Percentiles rank a stretch among this genome's conserved stretches.
phyloP scores from a whole-genome alignment of 768 basidiomycete genomes.

The Lactarius trivialis region DNA sequence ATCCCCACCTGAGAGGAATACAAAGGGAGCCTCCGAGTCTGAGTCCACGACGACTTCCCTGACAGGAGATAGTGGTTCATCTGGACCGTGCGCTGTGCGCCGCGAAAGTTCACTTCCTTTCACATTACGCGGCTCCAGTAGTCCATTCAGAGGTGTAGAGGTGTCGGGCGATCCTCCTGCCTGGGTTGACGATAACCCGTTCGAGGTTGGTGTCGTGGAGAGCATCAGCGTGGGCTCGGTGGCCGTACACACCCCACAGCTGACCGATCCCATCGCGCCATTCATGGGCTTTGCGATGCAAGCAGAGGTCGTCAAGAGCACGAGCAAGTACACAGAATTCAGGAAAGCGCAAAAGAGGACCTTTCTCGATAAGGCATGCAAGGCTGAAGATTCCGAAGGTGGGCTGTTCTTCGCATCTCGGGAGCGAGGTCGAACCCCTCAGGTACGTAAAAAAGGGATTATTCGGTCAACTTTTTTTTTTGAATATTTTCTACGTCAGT shows the following conservation, averaged over 20 bases:
- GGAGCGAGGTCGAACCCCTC: not conserved
- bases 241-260: slow-evolving; percentile 7
- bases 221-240: slow-evolving; percentile 16
- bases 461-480: not conserved
- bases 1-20: not conserved
- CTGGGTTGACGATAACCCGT: slow-evolving; percentile 8
- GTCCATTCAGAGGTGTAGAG: slow-evolving; percentile 10
- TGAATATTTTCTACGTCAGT: not conserved
- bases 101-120: not conserved
- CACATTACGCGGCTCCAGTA: not conserved
- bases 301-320: slow-evolving; percentile 18
- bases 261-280: slow-evolving; percentile 21
- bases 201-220: slow-evolving; percentile 7
- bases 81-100: not conserved
- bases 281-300: slow-evolving; percentile 19
- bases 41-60: not conserved
- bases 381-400: not conserved
- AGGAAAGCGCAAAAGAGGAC: slow-evolving; percentile 7
- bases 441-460: not conserved
- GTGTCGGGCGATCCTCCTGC: slow-evolving; percentile 12
- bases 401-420: slow-evolving; percentile 20
- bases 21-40: not conserved
- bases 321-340: slow-evolving; percentile 9
- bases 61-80: not conserved
- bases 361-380: slow-evolving; percentile 1